Base-by-base conservation (phyloP, 495 filamentous ascomycete species). In the Penicillium macrosclerotiorum region DNA sequence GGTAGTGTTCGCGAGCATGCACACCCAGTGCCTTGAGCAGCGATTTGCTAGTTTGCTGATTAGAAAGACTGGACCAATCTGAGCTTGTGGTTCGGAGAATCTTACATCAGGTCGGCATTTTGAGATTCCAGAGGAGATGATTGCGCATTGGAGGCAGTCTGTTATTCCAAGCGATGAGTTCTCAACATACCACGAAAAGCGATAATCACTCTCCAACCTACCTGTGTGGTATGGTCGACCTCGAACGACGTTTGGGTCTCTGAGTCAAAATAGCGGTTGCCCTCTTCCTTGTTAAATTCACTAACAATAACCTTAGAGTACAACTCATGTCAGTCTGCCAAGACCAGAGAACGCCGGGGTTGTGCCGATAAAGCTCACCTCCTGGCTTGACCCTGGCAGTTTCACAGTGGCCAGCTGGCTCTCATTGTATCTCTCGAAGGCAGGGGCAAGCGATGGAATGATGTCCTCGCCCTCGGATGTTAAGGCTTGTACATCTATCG, bases 341-440 rank as follows among this genome's bases (percentile, higher is more conserved):
- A n/a, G n/a, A n/a, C n/a, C n/a, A n/a, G n/a, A n/a, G n/a, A n/a
- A n/a, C n/a, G n/a, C n/a, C n/a, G n/a, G n/a, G n/a, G n/a, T n/a
- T n/a, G n/a, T n/a, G n/a, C n/a, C n/a, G n/a, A n/a, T n/a, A n/a
- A 31, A 32, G 57, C 74, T 37, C 45, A 89, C 86, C 68, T 77
- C 73, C 64, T 93, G 80, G 63, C 82, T 90, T 43, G 85, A 78
- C 8, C 89, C 89, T 4, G 93, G 93, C 11, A 97, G 80, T 73
- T 95, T 96, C 40, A 87, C 83, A 7, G 88, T 88, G 22, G 82
- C 68, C 63, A 96, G 85, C 65, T 99, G 94, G 66, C 89, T 85
- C 65, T 96, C 91, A 59, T 95, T 97, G 79, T 99, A 96, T 65
- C 85, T 87, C 69, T 91, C 78, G 69, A 96, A 93, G 0, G 93